Base-by-base conservation (phyloP, 2,329 filamentous ascomycete species). In the Aspergillus alliaceus region DNA sequence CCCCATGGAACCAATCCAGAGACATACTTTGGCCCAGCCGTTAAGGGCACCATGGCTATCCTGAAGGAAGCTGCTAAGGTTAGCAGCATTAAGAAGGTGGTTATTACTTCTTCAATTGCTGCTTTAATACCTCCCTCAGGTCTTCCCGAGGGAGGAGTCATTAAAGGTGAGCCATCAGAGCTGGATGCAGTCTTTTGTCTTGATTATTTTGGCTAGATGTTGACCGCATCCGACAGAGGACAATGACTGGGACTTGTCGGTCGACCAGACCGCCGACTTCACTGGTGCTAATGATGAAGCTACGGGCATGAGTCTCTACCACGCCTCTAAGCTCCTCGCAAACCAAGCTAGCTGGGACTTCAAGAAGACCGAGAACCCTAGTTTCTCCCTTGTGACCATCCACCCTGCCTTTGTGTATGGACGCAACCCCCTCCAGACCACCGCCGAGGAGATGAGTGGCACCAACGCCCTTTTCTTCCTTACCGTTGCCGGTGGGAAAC, bases 321-420 rank as follows among this genome's bases (percentile, higher is more conserved):
- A 47, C 2, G 66, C 66, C 6, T 69, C 66, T 1, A 71, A 71
- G 42, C 24, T 67, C 6, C 63, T 68, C 5, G 62, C 67, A 6
- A 24, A 42, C 3, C 6, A 6, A 15, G 22, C 22, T 11, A 24
- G 11, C 12, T 42, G 11, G 4, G 39, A 42, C 7, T 42, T 42
- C 39, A 24, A 12, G 2, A 24, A 42, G 9, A 11, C 11, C 20
- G 4, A 2, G 15, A 25, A 42, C 6, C 22, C 39, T 11, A 11
- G 9, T 6, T 42, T 7, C n/a, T 11, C 4, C 6, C 12, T 42
- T 11, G 39, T 42, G 3, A 42, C 39, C 5, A 11, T 25, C 5
- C 39, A 42, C 15, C 39, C 39, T 6, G 22, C 22, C 20, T 42
- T 14, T 25, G 39, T 42, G 12, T 42, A 24, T 24, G 39, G 39